Conservation (phyloP, 2,329 filamentous ascomycete species). For the Sphaceloma murrayae region DNA sequence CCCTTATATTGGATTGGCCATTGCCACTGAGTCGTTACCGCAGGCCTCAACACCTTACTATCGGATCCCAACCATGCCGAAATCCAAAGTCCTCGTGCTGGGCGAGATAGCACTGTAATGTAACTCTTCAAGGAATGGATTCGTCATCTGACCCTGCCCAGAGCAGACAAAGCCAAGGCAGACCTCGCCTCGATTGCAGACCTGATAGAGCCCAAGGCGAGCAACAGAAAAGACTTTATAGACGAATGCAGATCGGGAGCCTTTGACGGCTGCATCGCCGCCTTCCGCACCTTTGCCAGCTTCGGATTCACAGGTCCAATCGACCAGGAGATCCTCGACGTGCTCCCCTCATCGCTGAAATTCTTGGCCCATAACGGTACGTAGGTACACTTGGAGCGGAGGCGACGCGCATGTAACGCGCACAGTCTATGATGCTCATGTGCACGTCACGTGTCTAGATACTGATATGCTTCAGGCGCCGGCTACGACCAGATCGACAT, state of each 20-base stretch:
- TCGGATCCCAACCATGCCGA: conserved; percentile 28
- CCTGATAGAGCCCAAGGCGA: conserved; percentile 53
- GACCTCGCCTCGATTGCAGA: conserved; percentile 53
- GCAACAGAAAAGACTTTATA: conserved; percentile 57
- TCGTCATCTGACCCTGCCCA: conserved; percentile 28
- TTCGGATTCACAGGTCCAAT: conserved; percentile 56
- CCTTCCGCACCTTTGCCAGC: conserved; percentile 63
- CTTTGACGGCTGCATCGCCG: conserved; percentile 55
- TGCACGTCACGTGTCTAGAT: background rate
- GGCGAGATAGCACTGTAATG: conserved; percentile 41
- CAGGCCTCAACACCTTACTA: no score
- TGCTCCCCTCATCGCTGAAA: conserved; percentile 31
- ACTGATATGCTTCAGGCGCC: conserved; percentile 46
- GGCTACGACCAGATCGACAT: conserved; percentile 81
- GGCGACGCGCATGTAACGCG: no score
- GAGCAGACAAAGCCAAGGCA: conserved; percentile 57
- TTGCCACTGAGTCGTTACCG: no score
- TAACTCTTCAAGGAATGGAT: background rate
- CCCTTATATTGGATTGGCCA: no score
- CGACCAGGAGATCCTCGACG: conserved; percentile 59
- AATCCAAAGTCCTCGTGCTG: conserved; percentile 53
- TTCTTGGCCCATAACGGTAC: conserved; percentile 39
- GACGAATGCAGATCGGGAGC: conserved; percentile 55
- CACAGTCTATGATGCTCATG: no score
- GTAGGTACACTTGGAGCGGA: no score